Base-by-base conservation (phyloP, 257 asterid genomes). In the Solanum peruvianum region DNA sequence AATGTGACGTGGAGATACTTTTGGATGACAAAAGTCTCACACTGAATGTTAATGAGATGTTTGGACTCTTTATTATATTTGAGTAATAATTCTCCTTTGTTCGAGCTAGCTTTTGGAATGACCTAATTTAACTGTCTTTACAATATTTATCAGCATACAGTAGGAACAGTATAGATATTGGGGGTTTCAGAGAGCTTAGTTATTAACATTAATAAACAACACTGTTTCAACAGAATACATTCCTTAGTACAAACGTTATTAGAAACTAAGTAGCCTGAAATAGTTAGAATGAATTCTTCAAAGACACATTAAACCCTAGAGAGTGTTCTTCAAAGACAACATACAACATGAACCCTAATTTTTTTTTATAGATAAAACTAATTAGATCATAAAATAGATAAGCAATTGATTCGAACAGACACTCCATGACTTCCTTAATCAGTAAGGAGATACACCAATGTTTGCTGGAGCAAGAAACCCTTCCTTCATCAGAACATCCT, bases 401-500 rank as follows among this genome's bases (percentile, higher is more conserved):
- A 47, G 69, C 29, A 80, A 49, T 80, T 80, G 41, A 31, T 80
- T 80, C 66, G 66, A 80, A 80, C 84, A 77, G 14, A 78, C 14
- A 78, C 20, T 29, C 21, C 44, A 47, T 62, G 31, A 62, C 16
- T 80, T 80, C 85, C 20, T 86, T 84, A 86, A 85, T 93, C 70
- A 96, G 89, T 92, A 95, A 62, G 98, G 99, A 91, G 99, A 94
- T 69, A 95, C 91, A 44, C 98, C 98, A 89, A 96, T 90, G 88
- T 95, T 95, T 25, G 99, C 93, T 18, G 96, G 94, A 85, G 91
- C 93, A 85, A 95, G 98, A 89, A 93, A 95, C 83, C 98, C 98
- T 87, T 95, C 99, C 92, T 94, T 95, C 97, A 94, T 94, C 94
- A 94, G 90, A 85, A 91, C 95, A 89, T 94, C 98, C 37, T 95